A percentile compares a stretch with the other conserved stretches of the same genome.
phyloP scores from a whole-genome alignment of 2,329 filamentous ascomycete species.

The Exophiala oligosperma region DNA sequence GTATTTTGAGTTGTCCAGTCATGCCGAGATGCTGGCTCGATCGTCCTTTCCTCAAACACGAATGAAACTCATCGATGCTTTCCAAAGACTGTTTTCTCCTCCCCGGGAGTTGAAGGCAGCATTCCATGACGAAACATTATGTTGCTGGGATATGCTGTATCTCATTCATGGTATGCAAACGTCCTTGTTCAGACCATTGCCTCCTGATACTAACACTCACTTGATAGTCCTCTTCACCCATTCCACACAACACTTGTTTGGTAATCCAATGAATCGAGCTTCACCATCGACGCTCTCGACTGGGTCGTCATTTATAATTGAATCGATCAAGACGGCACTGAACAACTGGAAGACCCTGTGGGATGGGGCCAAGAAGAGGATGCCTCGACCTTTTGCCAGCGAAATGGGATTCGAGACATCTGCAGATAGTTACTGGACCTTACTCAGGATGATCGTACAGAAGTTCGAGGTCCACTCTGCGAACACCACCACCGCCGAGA shows the following conservation, averaged over 20 bases:
- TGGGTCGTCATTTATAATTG: slow-evolving; percentile 5
- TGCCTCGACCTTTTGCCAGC: slow-evolving; percentile 37
- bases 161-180: slow-evolving; percentile 40
- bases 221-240: slow-evolving; percentile 41
- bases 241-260: slow-evolving; percentile 43
- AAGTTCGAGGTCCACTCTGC: slow-evolving; percentile 16
- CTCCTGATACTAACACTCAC: background rate
- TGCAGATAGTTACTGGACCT: slow-evolving; percentile 26
- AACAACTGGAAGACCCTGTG: slow-evolving; percentile 42
- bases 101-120: slow-evolving; percentile 11
- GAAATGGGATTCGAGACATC: slow-evolving; percentile 39
- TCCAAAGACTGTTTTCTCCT: slow-evolving; percentile 38
- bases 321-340: slow-evolving; percentile 39
- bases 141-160: slow-evolving; percentile 43
- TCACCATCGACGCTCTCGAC: slow-evolving; percentile 14
- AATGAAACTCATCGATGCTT: slow-evolving; percentile 41
- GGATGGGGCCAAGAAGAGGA: slow-evolving; percentile 35
- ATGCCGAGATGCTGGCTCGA: slow-evolving; percentile 38
- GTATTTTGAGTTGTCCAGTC: slow-evolving; percentile 38
- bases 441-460: slow-evolving; percentile 21
- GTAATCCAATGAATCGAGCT: slow-evolving; percentile 32
- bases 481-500: background rate
- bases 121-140: slow-evolving; percentile 29
- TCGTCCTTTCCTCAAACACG: slow-evolving; percentile 30
- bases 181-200: background rate